Percentiles rank a stretch among this genome's conserved stretches.
Conservation (phyloP, 805 yeast genomes). For the Tetrapisispora arboricola region DNA sequence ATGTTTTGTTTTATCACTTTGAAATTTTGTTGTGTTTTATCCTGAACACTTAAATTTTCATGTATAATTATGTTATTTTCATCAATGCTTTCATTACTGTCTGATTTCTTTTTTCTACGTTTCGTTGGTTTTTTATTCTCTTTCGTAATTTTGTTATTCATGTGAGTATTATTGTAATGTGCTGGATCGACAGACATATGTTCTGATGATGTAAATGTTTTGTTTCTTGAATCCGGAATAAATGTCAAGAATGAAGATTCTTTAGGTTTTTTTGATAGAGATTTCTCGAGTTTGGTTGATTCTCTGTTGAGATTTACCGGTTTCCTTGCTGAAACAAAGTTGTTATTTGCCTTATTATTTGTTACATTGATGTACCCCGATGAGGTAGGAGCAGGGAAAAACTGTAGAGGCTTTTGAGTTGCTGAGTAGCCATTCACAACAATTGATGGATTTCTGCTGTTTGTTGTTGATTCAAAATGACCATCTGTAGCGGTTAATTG, state of each 20-base stretch:
- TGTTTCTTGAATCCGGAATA: conserved; percentile 14
- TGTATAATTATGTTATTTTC: neutral
- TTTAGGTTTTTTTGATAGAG: neutral
- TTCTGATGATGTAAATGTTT: conserved; percentile 2
- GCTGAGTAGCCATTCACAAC: conserved; percentile 16
- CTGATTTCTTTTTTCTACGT: conserved; percentile 1
- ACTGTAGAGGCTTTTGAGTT: conserved; percentile 29
- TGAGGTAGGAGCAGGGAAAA: conserved; percentile 23
- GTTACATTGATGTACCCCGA: conserved; percentile 4
- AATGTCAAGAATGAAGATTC: conserved; percentile 9
- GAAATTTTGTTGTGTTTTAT: conserved; percentile 20
- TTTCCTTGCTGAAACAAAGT: neutral
- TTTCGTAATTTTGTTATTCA: neutral
- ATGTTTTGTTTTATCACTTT: conserved; percentile 13
- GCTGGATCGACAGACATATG: conserved; percentile 1
- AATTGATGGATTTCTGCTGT: conserved; percentile 13
- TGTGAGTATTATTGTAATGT: neutral
- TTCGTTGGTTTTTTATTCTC: neutral
- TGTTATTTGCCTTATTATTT: neutral
- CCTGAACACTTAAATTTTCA: conserved; percentile 16
- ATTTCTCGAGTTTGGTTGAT: neutral
- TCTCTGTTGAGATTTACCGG: neutral
- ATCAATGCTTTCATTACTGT: neutral
- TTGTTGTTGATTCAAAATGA: neutral
- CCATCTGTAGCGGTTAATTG: neutral